Evolutionary conservation across 2,329 filamentous ascomycete genomes (phyloP), one percentile per base, ranked within the genome.

Genomic region (Pezicula rhizophila): DNA sequence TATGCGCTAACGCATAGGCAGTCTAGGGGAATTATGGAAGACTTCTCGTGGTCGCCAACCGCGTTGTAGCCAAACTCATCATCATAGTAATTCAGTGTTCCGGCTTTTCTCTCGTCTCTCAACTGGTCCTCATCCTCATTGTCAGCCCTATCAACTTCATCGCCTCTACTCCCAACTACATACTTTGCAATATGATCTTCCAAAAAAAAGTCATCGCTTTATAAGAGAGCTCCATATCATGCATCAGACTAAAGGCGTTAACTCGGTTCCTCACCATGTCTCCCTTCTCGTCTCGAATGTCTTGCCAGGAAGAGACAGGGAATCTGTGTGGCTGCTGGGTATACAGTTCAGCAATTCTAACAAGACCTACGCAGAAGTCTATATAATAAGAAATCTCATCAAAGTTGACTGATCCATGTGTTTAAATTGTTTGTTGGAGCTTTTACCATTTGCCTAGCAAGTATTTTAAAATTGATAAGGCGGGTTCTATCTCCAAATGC

Each of bases 371-470:
- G 37, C 58, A 60, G 42, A 61, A 60, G 8, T 60, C 55, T 4
- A 58, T 51, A 57, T 56, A 61, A 11, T 51, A 39, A 12, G 18
- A 35, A 12, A 61, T 50, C 37, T 59, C 51, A 4, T 45, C 33
- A n/a, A 37, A 8, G 17, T 52, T 37, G 2, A 61, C 52, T 3
- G 55, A 48, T 2, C 59, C 55, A 10, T 49, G 51, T 3, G 55
- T 55, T 45, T 61, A 61, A 62, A 15, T 62, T 56, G 15, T 60
- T 51, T 1, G 57, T 58, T 40, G 39, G 38, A 17, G 57, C 10
- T 46, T 8, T 6, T 34, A 25, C 38, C 7, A 31, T 39, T 15
- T 41, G 34, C 20, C 46, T 49, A 48, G 28, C 34, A 34, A 26
- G 8, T n/a, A 28, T n/a, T 3, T 42, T 52, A 14, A 60, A 56